These are phyloP conservation scores for Termitomyces sp. DNA, from an alignment of 768 basidiomycete genomes.

Conservation along the genomic window DNA sequence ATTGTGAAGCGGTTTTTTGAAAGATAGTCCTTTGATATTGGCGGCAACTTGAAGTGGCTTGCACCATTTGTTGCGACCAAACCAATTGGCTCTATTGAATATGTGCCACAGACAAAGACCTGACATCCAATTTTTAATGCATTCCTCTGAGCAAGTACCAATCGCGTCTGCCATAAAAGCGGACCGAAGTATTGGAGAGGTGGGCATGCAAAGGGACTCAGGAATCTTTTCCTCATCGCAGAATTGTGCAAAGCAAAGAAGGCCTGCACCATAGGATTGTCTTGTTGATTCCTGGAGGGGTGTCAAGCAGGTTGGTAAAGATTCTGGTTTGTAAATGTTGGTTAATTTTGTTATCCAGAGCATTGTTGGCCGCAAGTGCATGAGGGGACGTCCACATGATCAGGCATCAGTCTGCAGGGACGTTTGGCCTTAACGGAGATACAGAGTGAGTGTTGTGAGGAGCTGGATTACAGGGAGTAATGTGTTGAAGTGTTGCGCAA, in stretches of 20 bases:
- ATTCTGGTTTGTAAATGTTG: neutral
- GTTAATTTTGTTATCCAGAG: neutral
- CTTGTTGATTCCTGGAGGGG: neutral
- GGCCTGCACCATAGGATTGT: slow-evolving; percentile 22
- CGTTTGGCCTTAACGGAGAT: neutral
- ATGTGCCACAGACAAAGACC: slow-evolving; percentile 5
- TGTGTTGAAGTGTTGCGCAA: no score
- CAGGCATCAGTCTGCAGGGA: neutral
- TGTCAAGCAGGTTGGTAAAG: neutral
- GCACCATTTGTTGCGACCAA: slow-evolving; percentile 13
- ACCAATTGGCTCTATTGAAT: slow-evolving; percentile 14
- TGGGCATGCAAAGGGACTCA: slow-evolving; percentile 18
- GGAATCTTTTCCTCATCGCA: slow-evolving; percentile 22
- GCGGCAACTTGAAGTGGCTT: neutral
- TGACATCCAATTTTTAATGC: slow-evolving; percentile 16
- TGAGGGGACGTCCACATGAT: slow-evolving; percentile 4
- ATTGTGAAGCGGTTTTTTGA: slow-evolving; percentile 9
- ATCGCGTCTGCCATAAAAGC: slow-evolving; percentile 18
- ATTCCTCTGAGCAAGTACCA: slow-evolving; percentile 1
- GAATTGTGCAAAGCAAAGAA: slow-evolving; percentile 24
- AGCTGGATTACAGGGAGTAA: no score
- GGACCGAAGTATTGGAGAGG: slow-evolving; percentile 14
- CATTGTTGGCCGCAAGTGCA: neutral
- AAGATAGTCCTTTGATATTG: neutral
- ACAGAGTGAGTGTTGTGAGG: neutral